Evolutionary conservation across 73 alveolate species (phyloP).

Genomic region (Effrenium voratum): DNA sequence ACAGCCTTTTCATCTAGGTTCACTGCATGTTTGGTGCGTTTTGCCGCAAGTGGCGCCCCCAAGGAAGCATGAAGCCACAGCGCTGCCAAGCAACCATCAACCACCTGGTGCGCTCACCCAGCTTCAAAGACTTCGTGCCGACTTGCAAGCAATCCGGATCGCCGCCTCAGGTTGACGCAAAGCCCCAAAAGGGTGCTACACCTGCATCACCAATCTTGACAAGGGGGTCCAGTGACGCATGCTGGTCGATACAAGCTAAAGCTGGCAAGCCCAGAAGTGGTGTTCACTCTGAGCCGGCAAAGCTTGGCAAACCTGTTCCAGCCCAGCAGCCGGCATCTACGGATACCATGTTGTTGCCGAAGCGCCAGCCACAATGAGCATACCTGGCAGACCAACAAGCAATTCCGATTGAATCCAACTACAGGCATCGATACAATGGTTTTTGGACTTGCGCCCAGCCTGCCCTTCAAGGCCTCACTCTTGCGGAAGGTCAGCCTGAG

Average conservation of each 20-base stretch:
- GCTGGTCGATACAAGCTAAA: not conserved
- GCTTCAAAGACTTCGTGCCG: slow-evolving; percentile 30
- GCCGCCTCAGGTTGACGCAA: not conserved
- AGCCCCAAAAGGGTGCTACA: not conserved
- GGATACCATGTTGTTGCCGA: slow-evolving; percentile 16
- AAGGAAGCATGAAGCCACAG: not conserved
- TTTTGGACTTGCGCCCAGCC: not conserved
- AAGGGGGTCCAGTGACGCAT: too few relatives aligned
- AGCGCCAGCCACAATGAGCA: too few relatives aligned
- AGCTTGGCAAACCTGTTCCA: not conserved
- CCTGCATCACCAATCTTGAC: too few relatives aligned
- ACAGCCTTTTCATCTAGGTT: too few relatives aligned
- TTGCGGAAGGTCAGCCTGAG: slow-evolving; percentile 41
- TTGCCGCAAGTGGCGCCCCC: not conserved
- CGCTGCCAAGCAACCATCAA: slow-evolving; percentile 8
- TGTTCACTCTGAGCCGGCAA: too few relatives aligned
- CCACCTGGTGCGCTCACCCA: slow-evolving; percentile 50
- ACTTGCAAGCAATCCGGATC: slow-evolving; percentile 54
- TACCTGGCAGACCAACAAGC: too few relatives aligned
- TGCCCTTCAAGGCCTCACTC: slow-evolving; percentile 57
- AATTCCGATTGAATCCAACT: slow-evolving; percentile 58
- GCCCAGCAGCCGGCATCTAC: not conserved
- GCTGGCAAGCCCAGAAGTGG: too few relatives aligned
- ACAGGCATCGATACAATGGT: too few relatives aligned
- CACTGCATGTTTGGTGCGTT: too few relatives aligned